phyloP scores from a whole-genome alignment of 2,329 filamentous ascomycete species.

The Colletotrichum incanum region DNA sequence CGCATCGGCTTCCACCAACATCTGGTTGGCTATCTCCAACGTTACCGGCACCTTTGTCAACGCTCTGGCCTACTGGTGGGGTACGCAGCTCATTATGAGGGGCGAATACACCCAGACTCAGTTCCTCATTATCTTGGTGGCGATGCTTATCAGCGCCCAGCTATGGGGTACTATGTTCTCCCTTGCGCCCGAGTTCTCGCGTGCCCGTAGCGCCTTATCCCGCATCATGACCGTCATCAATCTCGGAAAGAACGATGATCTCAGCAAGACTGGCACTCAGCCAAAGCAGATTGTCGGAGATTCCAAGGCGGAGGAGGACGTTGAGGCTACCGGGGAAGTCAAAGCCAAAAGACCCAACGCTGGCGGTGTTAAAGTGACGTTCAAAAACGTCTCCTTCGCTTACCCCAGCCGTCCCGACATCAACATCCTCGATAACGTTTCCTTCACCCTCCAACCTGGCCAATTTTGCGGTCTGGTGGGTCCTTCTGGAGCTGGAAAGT shows the following conservation, averaged over 20 bases:
- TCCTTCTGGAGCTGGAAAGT: conserved; percentile 64
- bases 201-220: conserved; percentile 67
- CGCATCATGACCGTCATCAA: conserved; percentile 59
- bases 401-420: conserved; percentile 73
- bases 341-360: conserved; percentile 42
- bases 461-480: conserved; percentile 62
- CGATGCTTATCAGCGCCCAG: conserved; percentile 74
- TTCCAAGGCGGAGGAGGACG: conserved; percentile 61
- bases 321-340: conserved; percentile 56
- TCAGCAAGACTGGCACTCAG: conserved; percentile 46
- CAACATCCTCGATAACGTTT: conserved; percentile 61
- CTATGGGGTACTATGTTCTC: conserved; percentile 76
- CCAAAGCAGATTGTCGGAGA: conserved; percentile 49
- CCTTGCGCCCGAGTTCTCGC: conserved; percentile 75
- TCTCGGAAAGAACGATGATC: conserved; percentile 46
- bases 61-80: conserved; percentile 79
- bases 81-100: conserved; percentile 71
- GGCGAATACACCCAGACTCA: conserved; percentile 70
- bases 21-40: conserved; percentile 65
- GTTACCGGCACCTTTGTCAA: conserved; percentile 71
- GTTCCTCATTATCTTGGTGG: conserved; percentile 75
- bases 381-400: conserved; percentile 71
- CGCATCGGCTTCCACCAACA: conserved; percentile 54
- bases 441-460: conserved; percentile 55
- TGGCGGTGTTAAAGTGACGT: conserved; percentile 60